Evolutionary conservation across 2,329 filamentous ascomycete genomes (phyloP), one percentile per base, ranked within the genome.

Genomic region (Rachicladosporium sp.): DNA sequence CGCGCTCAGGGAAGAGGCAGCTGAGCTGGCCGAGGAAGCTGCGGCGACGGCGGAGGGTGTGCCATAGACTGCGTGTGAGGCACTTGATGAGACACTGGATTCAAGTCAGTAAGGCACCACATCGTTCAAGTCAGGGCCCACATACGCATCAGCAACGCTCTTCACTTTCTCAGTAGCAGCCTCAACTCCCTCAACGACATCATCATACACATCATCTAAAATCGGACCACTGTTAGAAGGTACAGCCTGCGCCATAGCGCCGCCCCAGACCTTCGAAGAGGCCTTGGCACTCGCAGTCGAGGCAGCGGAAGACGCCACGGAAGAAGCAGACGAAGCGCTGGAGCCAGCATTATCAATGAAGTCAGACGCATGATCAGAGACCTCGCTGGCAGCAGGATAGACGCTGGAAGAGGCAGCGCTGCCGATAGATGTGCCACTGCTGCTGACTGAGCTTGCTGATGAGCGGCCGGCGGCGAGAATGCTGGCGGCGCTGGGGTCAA

Each of bases 31-130:
- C 11, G 48, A 48, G 5, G 52, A 58, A 29, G 67, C 48, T 2
- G 65, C 57, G 19, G 64, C 59, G 6, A 62, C 56, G 1, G 66
- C 63, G 6, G 61, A 61, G 4, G 66, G 67, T 2, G 67, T 69
- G 11, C 70, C 71, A 45, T 71, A 74, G 44, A 75, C 68, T 11
- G 67, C 68, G 42, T 71, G 65, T 10, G 71, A 76, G 12, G 74
- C 74, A 61, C 11, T 33, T 7, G 23, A 27, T 7, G 23, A 27
- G 23, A 27, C 23, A 27, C 23, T 27, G 23, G 5, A 27, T 6
- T 8, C 5, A 6, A 27, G 23, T 27, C 23, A 27, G 23, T 27
- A 27, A 7, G 5, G 4, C 23, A 8, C 5, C 3, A 6, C 3
- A 8, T 27, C 7, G 4, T 7, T 27, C 2, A 7, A 7, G 7